Percentiles rank a stretch among this genome's conserved stretches.
These are phyloP conservation scores for Yamadazyma atlantica DNA, from an alignment of 1,139 yeast species.

Conservation along the genomic window DNA sequence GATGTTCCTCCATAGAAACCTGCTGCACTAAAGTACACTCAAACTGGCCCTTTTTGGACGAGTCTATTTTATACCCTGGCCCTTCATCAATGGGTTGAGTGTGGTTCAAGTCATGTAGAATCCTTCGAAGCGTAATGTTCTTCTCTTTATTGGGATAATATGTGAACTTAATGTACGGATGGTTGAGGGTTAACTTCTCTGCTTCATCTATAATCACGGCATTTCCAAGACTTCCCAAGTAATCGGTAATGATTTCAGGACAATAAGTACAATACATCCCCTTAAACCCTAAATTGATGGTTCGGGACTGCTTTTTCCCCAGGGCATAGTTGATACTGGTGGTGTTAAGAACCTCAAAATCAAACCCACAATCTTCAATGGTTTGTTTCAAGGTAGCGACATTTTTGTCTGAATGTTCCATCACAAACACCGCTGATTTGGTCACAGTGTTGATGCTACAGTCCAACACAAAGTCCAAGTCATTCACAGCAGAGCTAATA, in stretches of 20 bases:
- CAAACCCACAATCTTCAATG: conserved; percentile 69
- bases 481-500: conserved; percentile 48
- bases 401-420: conserved; percentile 37
- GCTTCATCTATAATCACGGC: conserved; percentile 58
- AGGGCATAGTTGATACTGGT: conserved; percentile 46
- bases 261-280: conserved; percentile 77
- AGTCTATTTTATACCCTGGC: conserved; percentile 22
- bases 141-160: conserved; percentile 57
- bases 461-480: conserved; percentile 53
- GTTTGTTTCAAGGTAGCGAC: conserved; percentile 43
- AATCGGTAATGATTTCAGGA: conserved; percentile 55
- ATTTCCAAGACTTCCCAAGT: conserved; percentile 53
- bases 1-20: conserved; percentile 62
- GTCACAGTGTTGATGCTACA: conserved; percentile 57
- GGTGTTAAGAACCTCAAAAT: conserved; percentile 44
- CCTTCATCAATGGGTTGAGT: conserved; percentile 30
- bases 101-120: conserved; percentile 49
- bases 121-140: conserved; percentile 49
- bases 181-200: conserved; percentile 52
- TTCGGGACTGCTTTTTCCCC: conserved; percentile 47
- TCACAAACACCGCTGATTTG: conserved; percentile 59
- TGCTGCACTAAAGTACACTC: conserved; percentile 56
- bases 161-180: conserved; percentile 62
- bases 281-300: conserved; percentile 54
- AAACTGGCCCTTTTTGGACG: conserved; percentile 35